Evolutionary conservation across 768 basidiomycete species (phyloP).

Genomic region (Pleurotus sapidus): DNA sequence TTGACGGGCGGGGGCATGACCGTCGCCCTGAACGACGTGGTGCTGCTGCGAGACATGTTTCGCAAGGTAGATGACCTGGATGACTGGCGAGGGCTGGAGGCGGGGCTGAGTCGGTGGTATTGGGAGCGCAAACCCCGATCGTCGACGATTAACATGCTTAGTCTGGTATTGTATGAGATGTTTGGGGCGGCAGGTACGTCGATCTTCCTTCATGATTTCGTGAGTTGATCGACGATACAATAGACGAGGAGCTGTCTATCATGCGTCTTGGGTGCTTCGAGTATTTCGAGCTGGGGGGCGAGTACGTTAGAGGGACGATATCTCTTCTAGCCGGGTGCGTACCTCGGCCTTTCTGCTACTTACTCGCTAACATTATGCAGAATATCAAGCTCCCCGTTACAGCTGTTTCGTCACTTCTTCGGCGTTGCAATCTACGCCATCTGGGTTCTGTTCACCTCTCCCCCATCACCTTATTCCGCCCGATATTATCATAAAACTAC

Average conservation of each 20-base stretch:
- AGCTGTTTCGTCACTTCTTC: conserved; percentile 92
- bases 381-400: conserved; percentile 58
- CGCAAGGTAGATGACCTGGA: conserved; percentile 23
- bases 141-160: conserved; percentile 91
- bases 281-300: conserved; percentile 93
- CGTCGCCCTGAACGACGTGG: conserved; percentile 86
- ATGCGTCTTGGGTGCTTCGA: conserved; percentile 90
- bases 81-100: conserved; percentile 51
- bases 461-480: too few species aligned
- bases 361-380: conserved; percentile 47
- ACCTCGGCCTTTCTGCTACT: background rate
- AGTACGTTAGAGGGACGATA: conserved; percentile 85
- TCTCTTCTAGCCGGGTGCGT: conserved; percentile 83
- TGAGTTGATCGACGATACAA: background rate
- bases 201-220: background rate
- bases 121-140: conserved; percentile 82
- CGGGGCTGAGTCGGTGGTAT: conserved; percentile 69
- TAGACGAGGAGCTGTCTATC: conserved; percentile 60
- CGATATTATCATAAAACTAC: conserved; percentile 10
- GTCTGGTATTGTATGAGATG: conserved; percentile 89
- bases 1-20: conserved; percentile 99
- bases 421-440: conserved; percentile 93
- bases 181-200: conserved; percentile 89
- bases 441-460: conserved; percentile 78
- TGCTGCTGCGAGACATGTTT: conserved; percentile 65